Evolutionary conservation across 768 basidiomycete genomes (phyloP).

Genomic region (Termitomyces bulborhizus): DNA sequence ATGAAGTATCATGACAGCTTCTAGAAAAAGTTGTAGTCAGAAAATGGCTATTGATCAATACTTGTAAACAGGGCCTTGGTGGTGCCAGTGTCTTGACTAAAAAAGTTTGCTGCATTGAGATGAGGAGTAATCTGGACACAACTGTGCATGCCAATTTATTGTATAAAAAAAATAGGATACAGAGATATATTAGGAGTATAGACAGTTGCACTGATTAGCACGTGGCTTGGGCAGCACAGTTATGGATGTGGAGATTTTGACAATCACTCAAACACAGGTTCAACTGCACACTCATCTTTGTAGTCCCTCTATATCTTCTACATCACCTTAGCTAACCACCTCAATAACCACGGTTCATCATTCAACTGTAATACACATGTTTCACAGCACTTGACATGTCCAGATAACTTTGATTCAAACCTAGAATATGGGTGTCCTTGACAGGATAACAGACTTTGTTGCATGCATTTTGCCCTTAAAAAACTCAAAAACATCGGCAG

Average conservation of each 20-base stretch:
- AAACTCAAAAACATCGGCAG: slow-evolving; percentile 31
- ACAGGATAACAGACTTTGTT: slow-evolving; percentile 48
- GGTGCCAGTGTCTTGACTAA: neutral
- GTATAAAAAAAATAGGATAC: too few species aligned
- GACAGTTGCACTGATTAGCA: too few species aligned
- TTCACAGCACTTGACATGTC: neutral
- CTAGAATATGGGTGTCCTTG: slow-evolving; percentile 45
- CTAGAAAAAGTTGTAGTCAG: neutral
- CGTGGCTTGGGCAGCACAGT: neutral
- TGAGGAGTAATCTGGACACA: too few species aligned
- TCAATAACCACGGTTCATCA: neutral
- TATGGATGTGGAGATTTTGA: neutral
- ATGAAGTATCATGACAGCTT: too few species aligned
- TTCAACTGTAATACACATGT: neutral
- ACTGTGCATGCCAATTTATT: too few species aligned
- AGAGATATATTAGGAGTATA: too few species aligned
- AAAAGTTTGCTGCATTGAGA: neutral
- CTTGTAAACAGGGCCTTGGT: neutral
- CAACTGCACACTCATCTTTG: neutral
- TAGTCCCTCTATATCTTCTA: neutral
- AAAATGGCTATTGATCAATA: neutral
- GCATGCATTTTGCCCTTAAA: slow-evolving; percentile 41
- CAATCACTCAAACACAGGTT: neutral
- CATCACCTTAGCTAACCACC: neutral
- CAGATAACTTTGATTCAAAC: neutral